Evolutionary conservation across 106 monocot genomes (phyloP).

Genomic region (Dioscorea alata): DNA sequence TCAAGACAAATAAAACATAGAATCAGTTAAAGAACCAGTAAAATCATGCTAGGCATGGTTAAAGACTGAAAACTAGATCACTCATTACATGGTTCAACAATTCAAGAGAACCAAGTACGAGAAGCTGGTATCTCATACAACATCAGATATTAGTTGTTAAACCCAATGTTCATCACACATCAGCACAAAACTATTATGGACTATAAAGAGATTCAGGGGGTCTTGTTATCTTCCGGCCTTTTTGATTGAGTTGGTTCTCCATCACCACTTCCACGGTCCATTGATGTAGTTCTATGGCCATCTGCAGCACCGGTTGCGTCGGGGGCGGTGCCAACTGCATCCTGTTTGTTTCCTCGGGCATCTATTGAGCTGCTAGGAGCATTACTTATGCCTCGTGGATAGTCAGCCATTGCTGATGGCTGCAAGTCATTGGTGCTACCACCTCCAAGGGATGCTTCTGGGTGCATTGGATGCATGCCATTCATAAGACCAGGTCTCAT

Average conservation of each 20-base stretch:
- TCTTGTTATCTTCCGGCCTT: conserved; percentile 25
- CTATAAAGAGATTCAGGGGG: conserved; percentile 3
- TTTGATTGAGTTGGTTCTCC: conserved; percentile 10
- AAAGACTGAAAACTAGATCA: not conserved
- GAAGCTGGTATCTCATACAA: not conserved
- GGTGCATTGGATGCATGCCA: conserved; percentile 37
- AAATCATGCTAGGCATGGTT: not conserved
- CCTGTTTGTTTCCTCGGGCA: conserved; percentile 26
- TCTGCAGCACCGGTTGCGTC: conserved; percentile 15
- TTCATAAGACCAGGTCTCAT: conserved; percentile 46
- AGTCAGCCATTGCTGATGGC: conserved; percentile 1
- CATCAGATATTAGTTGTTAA: not conserved
- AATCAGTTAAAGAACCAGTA: too few relatives aligned
- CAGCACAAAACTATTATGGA: not conserved
- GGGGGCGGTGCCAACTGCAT: conserved; percentile 11
- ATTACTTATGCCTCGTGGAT: conserved; percentile 1
- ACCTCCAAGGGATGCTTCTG: conserved; percentile 19
- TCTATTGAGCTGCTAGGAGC: conserved; percentile 12
- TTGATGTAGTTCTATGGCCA: conserved; percentile 27
- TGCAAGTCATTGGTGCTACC: conserved; percentile 5
- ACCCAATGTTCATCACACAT: not conserved
- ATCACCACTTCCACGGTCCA: conserved; percentile 25
- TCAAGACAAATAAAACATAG: too few relatives aligned
- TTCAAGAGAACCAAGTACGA: not conserved
- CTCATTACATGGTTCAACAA: not conserved